Base-by-base conservation (phyloP, 2,329 filamentous ascomycete species). In the Talaromyces sp. region DNA sequence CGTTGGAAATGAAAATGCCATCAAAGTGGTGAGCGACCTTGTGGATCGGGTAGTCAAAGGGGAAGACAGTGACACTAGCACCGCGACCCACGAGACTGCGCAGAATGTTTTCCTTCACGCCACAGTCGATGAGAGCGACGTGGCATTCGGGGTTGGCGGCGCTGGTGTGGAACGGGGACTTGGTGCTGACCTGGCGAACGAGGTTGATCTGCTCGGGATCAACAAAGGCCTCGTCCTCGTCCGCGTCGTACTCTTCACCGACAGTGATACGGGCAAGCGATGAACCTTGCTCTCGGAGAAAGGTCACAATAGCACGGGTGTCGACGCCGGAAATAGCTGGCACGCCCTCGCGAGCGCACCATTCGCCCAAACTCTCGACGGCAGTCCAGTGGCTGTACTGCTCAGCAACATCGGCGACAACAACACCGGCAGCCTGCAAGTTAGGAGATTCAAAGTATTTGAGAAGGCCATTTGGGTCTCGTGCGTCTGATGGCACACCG, bases 51-150 rank as follows among this genome's bases (percentile, higher is more conserved):
- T 94, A 97, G 81, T 97, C 88, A 79, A 89, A 97, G 62, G 94
- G 94, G 82, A 99, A 95, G 70, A 91, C 90, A 46, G 94, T 97
- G 65, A 96, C 90, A 65, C 90, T 92, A 58, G 92, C 91, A 63
- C 94, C 94, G 65, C 94, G 92, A 77, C 85, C 88, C 72, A 97
- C 92, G 62, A 99, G 83, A 75, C 90, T 95, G 72, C 94, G 91
- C 62, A 99, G 87, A 70, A 99, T 99, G 82, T 99, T 99, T 85
- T 99, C 94, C 75, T 99, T 99, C 68, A 97, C 94, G 81, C 94
- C 94, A 72, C 94, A 99, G 79, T 99, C 94, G 73, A 99, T 89
- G 67, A 99, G 84, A 61, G 93, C 94, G 68, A 99, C 86, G 79
- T 99, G 94, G 75, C 91, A 88, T 70, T 89, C 86, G 65, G 93